These are phyloP conservation scores for Boehmeria nivea DNA, from an alignment of 306 rosid genomes.

Conservation along the genomic window DNA sequence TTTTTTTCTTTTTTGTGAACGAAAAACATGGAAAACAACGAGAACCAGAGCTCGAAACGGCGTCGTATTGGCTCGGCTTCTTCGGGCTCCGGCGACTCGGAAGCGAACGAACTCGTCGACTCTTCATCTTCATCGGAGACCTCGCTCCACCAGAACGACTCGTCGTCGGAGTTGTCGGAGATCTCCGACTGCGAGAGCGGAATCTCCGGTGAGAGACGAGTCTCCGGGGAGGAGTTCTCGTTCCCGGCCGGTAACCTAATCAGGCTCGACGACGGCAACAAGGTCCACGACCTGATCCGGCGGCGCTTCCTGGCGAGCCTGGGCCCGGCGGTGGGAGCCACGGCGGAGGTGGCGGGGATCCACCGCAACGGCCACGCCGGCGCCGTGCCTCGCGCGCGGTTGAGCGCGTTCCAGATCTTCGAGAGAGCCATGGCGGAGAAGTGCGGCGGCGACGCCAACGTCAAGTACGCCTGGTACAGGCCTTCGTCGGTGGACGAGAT, in stretches of 20 bases:
- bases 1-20: too few species aligned
- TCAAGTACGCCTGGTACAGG: slow-evolving; percentile 63
- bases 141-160: slow-evolving; percentile 24
- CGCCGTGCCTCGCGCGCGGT: slow-evolving; percentile 44
- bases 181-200: slow-evolving; percentile 63
- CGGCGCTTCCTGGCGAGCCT: slow-evolving; percentile 37
- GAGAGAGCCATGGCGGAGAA: slow-evolving; percentile 38
- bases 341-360: slow-evolving; percentile 31
- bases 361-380: slow-evolving; percentile 30
- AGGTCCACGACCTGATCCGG: slow-evolving; percentile 32
- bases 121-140: background rate
- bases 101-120: background rate
- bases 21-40: background rate
- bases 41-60: background rate
- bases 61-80: background rate
- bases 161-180: too few species aligned
- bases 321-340: slow-evolving; percentile 31
- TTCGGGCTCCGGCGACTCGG: background rate
- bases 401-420: slow-evolving; percentile 54
- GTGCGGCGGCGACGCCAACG: slow-evolving; percentile 51
- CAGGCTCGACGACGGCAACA: slow-evolving; percentile 37
- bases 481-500: slow-evolving; percentile 50
- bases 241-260: slow-evolving; percentile 18
- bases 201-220: slow-evolving; percentile 23
- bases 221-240: slow-evolving; percentile 18